Evolutionary conservation across 2,329 filamentous ascomycete species (phyloP).

Genomic region (Fusarium coicis): DNA sequence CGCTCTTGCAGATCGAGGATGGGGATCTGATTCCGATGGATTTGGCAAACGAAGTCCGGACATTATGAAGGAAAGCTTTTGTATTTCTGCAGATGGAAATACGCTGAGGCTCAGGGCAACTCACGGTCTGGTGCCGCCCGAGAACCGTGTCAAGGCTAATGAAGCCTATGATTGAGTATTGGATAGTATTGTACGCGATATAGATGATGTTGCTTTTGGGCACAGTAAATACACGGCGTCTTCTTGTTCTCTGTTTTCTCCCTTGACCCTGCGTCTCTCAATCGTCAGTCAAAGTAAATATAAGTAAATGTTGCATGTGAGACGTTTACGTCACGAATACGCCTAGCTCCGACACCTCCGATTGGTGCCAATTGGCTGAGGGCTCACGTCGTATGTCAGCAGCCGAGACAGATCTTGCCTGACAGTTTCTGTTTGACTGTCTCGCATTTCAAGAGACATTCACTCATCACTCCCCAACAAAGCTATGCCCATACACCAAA

Average conservation of each 20-base stretch:
- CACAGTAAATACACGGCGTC: neutral
- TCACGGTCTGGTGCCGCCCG: neutral
- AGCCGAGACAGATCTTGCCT: neutral
- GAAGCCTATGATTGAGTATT: neutral
- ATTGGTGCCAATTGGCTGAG: neutral
- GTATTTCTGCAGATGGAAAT: neutral
- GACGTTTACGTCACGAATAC: neutral
- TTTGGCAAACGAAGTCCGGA: neutral
- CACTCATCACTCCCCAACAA: neutral
- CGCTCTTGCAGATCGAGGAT: neutral
- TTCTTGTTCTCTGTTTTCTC: neutral
- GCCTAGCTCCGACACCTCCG: neutral
- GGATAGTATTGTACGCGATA: fast-evolving
- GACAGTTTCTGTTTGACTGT: neutral
- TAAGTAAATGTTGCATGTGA: neutral
- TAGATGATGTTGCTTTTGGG: fast-evolving
- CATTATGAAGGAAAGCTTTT: slow-evolving; percentile 13
- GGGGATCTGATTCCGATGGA: fast-evolving
- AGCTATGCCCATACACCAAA: no score
- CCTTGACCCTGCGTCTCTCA: neutral
- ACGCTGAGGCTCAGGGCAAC: neutral
- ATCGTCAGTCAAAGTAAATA: neutral
- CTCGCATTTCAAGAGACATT: no score
- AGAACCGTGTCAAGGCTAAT: slow-evolving; percentile 3
- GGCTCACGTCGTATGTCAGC: neutral